Evolutionary conservation across 1,284 basidiomycete genomes (phyloP).

Genomic region (Phenoliferia sp.): DNA sequence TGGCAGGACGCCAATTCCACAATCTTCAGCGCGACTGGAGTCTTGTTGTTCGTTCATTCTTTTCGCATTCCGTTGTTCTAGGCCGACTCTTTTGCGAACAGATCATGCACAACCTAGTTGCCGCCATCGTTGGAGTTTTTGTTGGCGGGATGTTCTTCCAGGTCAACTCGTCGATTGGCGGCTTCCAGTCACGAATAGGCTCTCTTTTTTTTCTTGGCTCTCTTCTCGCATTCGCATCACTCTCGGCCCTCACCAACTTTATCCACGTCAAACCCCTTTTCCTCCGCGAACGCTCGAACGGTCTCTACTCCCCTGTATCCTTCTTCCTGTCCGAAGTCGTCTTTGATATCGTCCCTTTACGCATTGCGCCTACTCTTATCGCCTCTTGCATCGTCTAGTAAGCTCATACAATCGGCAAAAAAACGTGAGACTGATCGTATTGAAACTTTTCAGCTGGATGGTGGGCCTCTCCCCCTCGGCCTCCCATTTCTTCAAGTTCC

Average conservation of each 20-base stretch:
- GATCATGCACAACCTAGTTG: conserved; percentile 60
- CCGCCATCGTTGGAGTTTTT: conserved; percentile 63
- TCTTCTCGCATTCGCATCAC: conserved; percentile 75
- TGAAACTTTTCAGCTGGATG: conserved; percentile 86
- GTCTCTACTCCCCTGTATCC: conserved; percentile 60
- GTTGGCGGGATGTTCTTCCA: conserved; percentile 76
- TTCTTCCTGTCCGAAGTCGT: conserved; percentile 79
- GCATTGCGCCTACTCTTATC: conserved; percentile 75
- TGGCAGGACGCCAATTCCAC: conserved; percentile 76
- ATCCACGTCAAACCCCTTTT: conserved; percentile 75
- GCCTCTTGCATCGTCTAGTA: conserved; percentile 45
- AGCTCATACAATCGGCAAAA: too few species aligned
- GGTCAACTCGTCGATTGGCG: conserved; percentile 71
- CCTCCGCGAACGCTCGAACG: conserved; percentile 67
- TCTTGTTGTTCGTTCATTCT: conserved; percentile 53
- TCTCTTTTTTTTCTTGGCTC: conserved; percentile 81
- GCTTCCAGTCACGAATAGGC: conserved; percentile 84
- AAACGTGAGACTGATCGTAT: too few species aligned
- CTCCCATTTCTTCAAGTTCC: conserved; percentile 72
- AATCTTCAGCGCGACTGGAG: conserved; percentile 72
- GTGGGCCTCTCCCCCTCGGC: conserved; percentile 69
- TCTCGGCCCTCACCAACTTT: conserved; percentile 81
- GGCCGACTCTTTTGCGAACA: too few species aligned
- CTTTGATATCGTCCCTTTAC: conserved; percentile 77
- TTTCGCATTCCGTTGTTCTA: too few species aligned